phyloP scores from a whole-genome alignment of 169 alveolate genomes.

The Plasmodium cynomolgi region DNA sequence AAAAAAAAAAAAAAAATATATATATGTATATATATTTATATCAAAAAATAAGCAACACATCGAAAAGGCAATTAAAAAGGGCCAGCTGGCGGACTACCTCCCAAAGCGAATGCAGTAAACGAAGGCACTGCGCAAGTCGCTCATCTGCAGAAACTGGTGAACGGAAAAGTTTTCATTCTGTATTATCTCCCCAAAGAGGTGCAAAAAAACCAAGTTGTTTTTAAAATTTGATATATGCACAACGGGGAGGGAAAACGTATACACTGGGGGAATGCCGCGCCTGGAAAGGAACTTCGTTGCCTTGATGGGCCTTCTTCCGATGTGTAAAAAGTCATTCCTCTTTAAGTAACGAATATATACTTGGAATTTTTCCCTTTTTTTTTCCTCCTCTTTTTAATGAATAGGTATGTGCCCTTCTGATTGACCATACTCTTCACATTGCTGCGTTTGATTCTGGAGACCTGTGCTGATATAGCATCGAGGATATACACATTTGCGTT shows the following conservation, averaged over 20 bases:
- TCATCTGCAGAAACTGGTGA: not conserved
- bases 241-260: conserved; percentile 38
- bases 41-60: no score
- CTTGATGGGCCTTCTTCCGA: conserved; percentile 24
- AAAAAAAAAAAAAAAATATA: not conserved
- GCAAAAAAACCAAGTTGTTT: conserved; percentile 33
- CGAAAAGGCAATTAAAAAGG: not conserved
- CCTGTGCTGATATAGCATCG: conserved; percentile 30
- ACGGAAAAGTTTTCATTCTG: conserved; percentile 15
- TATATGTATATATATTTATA: no score
- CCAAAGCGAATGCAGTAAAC: conserved; percentile 15
- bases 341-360: conserved; percentile 58
- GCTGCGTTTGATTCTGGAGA: conserved; percentile 8
- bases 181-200: conserved; percentile 24
- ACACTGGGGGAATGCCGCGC: conserved; percentile 42
- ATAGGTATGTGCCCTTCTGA: conserved; percentile 7
- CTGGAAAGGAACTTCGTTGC: conserved; percentile 35
- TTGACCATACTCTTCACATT: not conserved
- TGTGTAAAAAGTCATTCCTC: conserved; percentile 19
- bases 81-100: not conserved
- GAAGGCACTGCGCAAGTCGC: not conserved
- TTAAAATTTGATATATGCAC: conserved; percentile 33
- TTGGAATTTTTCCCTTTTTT: conserved; percentile 63
- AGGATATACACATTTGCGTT: conserved; percentile 10
- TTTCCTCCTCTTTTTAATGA: conserved; percentile 56